Evolutionary conservation across 176 grass and related monocot genomes (phyloP).

Genomic region (Phyllostachys edulis): DNA sequence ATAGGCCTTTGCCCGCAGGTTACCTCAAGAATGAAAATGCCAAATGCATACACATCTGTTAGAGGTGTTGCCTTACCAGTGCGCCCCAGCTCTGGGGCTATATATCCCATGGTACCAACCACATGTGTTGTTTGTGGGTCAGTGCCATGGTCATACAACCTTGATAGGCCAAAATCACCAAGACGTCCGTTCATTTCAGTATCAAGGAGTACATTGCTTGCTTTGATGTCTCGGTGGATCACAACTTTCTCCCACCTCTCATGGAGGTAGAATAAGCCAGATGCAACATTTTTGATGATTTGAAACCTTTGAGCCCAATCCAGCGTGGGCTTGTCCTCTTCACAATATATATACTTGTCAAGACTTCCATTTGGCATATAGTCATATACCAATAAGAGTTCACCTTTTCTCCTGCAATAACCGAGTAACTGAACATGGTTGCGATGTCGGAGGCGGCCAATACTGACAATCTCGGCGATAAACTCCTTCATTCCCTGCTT

Average conservation of each 20-base stretch:
- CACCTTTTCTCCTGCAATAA: constrained; percentile 25
- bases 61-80: constrained; percentile 21
- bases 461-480: not conserved
- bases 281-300: constrained; percentile 25
- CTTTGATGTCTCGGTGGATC: not conserved
- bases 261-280: constrained; percentile 33
- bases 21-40: constrained; percentile 32
- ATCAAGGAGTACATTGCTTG: constrained; percentile 69
- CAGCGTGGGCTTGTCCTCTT: not conserved
- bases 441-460: not conserved
- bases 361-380: constrained; percentile 33
- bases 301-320: constrained; percentile 20
- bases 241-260: not conserved
- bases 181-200: constrained; percentile 39
- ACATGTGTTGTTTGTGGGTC: constrained; percentile 27
- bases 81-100: constrained; percentile 28
- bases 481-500: not conserved
- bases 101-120: constrained; percentile 23
- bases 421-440: not conserved
- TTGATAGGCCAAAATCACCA: constrained; percentile 31
- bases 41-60: constrained; percentile 36
- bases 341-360: constrained; percentile 22
- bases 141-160: constrained; percentile 27
- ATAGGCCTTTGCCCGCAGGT: constrained; percentile 32
- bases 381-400: constrained; percentile 22